Conservation (phyloP, 768 basidiomycete genomes). For the Kwoniella pini region DNA sequence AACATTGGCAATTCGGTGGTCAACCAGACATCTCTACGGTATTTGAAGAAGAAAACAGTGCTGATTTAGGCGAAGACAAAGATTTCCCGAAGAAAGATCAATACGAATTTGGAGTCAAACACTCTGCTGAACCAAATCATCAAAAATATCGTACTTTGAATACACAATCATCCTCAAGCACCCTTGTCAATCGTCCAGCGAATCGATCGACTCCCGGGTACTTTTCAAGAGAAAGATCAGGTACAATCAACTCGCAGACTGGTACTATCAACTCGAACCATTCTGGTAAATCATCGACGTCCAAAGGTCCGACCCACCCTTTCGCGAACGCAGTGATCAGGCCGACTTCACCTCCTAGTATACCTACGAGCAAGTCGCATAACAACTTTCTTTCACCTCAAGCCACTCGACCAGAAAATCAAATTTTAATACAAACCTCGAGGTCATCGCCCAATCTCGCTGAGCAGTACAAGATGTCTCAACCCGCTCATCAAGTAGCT, state of each 20-base stretch:
- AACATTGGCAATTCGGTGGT: slow-evolving; percentile 22
- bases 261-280: slow-evolving; percentile 17
- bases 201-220: slow-evolving; percentile 7
- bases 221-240: slow-evolving; percentile 11
- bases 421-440: slow-evolving; percentile 12
- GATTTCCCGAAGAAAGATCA: slow-evolving; percentile 1
- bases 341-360: slow-evolving; percentile 32
- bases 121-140: background rate
- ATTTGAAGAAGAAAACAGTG: slow-evolving; percentile 37
- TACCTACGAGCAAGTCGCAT: slow-evolving; percentile 12
- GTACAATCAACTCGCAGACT: slow-evolving; percentile 10
- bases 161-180: slow-evolving; percentile 14
- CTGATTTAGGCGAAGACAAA: slow-evolving; percentile 13
- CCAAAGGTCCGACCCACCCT: slow-evolving; percentile 31
- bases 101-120: slow-evolving; percentile 9
- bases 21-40: slow-evolving; percentile 47
- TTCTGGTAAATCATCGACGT: slow-evolving; percentile 23
- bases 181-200: slow-evolving; percentile 19
- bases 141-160: slow-evolving; percentile 1
- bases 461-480: slow-evolving; percentile 24
- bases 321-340: slow-evolving; percentile 40
- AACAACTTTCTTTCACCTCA: slow-evolving; percentile 18
- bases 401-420: background rate
- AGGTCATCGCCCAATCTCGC: slow-evolving; percentile 35
- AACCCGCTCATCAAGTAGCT: slow-evolving; percentile 38